Evolutionary conservation across 345 rosid species (phyloP), one percentile per base, ranked within the genome.

Genomic region (Viola odorata): DNA sequence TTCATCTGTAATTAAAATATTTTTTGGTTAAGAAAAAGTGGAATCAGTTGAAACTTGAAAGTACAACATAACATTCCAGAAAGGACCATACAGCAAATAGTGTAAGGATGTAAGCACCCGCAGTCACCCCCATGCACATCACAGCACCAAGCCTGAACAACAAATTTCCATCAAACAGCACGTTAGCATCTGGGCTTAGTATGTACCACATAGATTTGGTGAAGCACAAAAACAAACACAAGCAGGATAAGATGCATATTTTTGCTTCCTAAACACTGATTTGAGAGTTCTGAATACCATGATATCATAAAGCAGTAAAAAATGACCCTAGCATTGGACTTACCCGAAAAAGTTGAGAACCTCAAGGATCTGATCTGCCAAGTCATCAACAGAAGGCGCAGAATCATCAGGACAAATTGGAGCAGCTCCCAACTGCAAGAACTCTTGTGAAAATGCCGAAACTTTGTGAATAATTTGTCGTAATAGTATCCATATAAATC

Each of bases 71-170:
- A 12, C 56, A 68, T 60, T 54, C 12, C 23, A 37, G 61, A 57
- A 72, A 37, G 69, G 73, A 65, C 75, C 95, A 80, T 75, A 94
- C 99, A 61, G 99, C 95, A 78, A 94, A 94, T 45, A 90, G 64
- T 42, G 97, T 88, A 65, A 94, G 86, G 74, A 90, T 72, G 75
- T 94, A 88, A 13, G 99, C 99, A 77, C 99, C 99, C 45, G 96
- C 95, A 42, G 88, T 88, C 74, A 90, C 97, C 61, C 99, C 99
- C 95, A 94, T 82, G 67, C 99, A 94, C 97, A 90, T 90, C 17
- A 94, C 97, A 49, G 89, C 79, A 76, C 95, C 96, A 62, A 94
- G 96, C 67, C 97, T 94, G 79, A 51, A 58, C 7, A 58, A 57
- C 14, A 39, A 50, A 58, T 41, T 41, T 32, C n/a, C 7, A 12